phyloP scores from a whole-genome alignment of 2,329 filamentous ascomycete species.

The Amphichorda felina region DNA sequence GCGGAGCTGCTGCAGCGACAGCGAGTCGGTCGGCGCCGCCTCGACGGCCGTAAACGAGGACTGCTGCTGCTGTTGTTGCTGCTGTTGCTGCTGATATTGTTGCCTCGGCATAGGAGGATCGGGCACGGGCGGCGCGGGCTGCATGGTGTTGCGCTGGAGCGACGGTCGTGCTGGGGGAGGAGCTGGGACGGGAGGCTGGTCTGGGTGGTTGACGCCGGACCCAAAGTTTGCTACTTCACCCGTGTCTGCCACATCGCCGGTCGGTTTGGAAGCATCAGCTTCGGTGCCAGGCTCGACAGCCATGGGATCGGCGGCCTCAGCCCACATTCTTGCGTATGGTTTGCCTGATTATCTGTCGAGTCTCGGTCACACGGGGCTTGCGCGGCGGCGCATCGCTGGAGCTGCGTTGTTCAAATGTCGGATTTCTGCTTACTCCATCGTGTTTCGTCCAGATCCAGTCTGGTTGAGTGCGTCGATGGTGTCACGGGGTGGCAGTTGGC shows the following conservation, averaged over 20 bases:
- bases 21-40: conserved; percentile 46
- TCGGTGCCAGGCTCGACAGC: conserved; percentile 4
- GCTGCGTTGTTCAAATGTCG: too few species aligned
- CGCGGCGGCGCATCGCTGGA: too few species aligned
- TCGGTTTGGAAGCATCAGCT: conserved; percentile 12
- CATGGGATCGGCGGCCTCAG: too few species aligned
- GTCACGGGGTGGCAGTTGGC: too few species aligned
- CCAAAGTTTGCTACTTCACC: conserved; percentile 20
- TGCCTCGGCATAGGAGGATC: conserved; percentile 13
- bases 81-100: conserved; percentile 11
- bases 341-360: too few species aligned
- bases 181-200: conserved; percentile 18
- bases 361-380: too few species aligned
- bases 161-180: conserved; percentile 11
- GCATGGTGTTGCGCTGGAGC: conserved; percentile 18
- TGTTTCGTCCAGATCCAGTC: too few species aligned
- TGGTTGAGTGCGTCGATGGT: too few species aligned
- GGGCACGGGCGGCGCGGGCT: conserved; percentile 11
- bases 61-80: conserved; percentile 8
- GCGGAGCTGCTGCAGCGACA: conserved; percentile 63
- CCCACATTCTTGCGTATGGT: too few species aligned
- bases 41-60: conserved; percentile 12
- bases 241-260: conserved; percentile 28
- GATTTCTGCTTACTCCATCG: neutral
- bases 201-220: neutral